Base-by-base conservation (phyloP, 805 yeast species). In the Ogataea zsoltii region DNA sequence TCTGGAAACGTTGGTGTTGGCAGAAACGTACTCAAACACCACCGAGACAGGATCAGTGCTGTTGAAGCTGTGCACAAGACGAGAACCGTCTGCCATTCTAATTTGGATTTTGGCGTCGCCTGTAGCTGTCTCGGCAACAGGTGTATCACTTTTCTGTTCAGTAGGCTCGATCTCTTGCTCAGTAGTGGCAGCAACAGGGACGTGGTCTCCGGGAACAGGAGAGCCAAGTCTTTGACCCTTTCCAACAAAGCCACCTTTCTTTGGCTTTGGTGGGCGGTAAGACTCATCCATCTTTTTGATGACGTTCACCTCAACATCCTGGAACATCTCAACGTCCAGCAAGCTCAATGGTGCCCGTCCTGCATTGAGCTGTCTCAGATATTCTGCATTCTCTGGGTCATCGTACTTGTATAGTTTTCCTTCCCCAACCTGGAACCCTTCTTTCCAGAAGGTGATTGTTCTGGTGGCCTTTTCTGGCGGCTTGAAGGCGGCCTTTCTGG, bases 371-470 rank as follows among this genome's bases (percentile, higher is more conserved):
- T 91, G 94, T 52, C 82, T 76, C 57, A 94, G 72, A 53, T 88
- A 85, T 35, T 75, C 77, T 38, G 83, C 83, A 63, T 92, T 94
- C n/a, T 77, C 81, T 5, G 96, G 96, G 63, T 94, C 98, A 59
- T 92, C 97, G 63, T 90, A 94, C 47, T 94, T 74, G 63, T 78
- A 84, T 45, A 94, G 74, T 18, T 80, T 79, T 2, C 98, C 98
- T 39, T 91, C 96, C 26, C 94, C 98, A 19, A 94, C 90, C 51
- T 89, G 88, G 68, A 94, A 94, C 1, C 99, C 99, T 59, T 94
- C 92, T 55, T 82, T 85, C 99, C 99, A 94, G 64, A 94, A 92
- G 0, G 96, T 88, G 50, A 94, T 85, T 34, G 86, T 86, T 60
- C 98, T 77, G 14, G 77, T 75, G 4, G 85, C 96, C 47, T 80